Percentiles rank a stretch among this genome's conserved stretches.
Conservation (phyloP, 257 asterid genomes). For the Solanum appendiculatum region DNA sequence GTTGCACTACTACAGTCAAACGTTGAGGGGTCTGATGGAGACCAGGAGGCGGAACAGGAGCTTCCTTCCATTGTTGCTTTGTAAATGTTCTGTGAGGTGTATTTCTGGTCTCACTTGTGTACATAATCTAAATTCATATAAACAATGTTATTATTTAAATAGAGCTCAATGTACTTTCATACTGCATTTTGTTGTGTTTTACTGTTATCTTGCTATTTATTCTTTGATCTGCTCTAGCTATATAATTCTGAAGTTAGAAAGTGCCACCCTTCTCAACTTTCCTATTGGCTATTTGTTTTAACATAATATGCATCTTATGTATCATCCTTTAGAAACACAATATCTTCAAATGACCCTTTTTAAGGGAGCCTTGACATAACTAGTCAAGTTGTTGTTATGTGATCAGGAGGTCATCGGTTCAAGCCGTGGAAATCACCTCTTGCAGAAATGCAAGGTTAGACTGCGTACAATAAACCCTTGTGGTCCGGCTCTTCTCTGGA, state of each 20-base stretch:
- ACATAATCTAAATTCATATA: constrained; percentile 15
- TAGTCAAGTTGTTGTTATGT: neutral
- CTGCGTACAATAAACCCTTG: neutral
- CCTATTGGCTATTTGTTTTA: neutral
- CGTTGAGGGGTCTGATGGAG: constrained; percentile 55
- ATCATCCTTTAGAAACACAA: neutral
- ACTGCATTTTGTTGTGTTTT: neutral
- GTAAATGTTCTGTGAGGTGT: constrained; percentile 22
- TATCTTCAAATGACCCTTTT: neutral
- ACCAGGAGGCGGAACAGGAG: constrained; percentile 73
- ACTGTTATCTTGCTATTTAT: neutral
- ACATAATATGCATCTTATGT: neutral
- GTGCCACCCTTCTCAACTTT: neutral
- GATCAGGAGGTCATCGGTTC: neutral
- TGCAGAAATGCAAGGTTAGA: neutral
- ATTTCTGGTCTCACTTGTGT: constrained; percentile 21
- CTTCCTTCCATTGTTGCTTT: constrained; percentile 90
- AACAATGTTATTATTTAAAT: neutral
- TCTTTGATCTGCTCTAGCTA: neutral
- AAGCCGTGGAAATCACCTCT: neutral
- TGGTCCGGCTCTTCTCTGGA: neutral
- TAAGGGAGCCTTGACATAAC: neutral
- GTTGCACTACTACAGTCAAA: constrained; percentile 21
- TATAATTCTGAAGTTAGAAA: neutral
- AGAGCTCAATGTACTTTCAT: neutral